Evolutionary conservation across 164 flowering plant species (phyloP).

Genomic region (Nelumbo lutea): DNA sequence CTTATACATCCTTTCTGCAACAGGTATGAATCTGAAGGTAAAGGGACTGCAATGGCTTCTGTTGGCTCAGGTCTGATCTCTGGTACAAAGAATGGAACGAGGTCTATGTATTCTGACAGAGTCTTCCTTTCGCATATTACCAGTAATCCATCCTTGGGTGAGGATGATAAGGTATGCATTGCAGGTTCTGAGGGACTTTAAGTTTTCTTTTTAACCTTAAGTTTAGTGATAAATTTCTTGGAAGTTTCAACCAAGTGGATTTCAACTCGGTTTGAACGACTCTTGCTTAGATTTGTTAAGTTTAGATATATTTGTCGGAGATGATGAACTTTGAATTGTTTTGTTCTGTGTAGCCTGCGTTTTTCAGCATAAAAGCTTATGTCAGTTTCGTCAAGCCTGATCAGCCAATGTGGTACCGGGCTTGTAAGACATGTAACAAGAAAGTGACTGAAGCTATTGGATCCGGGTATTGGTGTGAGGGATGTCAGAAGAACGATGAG

Average conservation of each 20-base stretch:
- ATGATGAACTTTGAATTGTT: neutral
- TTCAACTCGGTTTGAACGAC: no score
- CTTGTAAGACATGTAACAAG: constrained; percentile 90
- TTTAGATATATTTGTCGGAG: no score
- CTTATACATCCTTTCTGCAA: constrained; percentile 7
- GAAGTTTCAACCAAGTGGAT: no score
- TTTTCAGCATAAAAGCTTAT: constrained; percentile 57
- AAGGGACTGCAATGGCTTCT: constrained; percentile 67
- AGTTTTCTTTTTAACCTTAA: no score
- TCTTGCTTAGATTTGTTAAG: no score
- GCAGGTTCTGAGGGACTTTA: no score
- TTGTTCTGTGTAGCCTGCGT: constrained; percentile 49
- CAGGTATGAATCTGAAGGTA: constrained; percentile 95
- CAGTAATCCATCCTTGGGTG: constrained; percentile 69
- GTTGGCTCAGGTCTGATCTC: constrained; percentile 56
- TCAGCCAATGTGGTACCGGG: constrained; percentile 93
- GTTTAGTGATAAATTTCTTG: no score
- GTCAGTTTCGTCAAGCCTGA: constrained; percentile 81
- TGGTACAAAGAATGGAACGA: constrained; percentile 38
- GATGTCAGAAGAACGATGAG: constrained; percentile 78
- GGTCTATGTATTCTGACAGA: constrained; percentile 74
- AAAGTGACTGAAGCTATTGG: constrained; percentile 86
- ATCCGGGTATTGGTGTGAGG: constrained; percentile 95
- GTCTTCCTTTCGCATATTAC: constrained; percentile 56
- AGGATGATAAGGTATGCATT: constrained; percentile 54